Base-by-base conservation (phyloP, 2,329 filamentous ascomycete species). In the Fusarium phyllophilum region DNA sequence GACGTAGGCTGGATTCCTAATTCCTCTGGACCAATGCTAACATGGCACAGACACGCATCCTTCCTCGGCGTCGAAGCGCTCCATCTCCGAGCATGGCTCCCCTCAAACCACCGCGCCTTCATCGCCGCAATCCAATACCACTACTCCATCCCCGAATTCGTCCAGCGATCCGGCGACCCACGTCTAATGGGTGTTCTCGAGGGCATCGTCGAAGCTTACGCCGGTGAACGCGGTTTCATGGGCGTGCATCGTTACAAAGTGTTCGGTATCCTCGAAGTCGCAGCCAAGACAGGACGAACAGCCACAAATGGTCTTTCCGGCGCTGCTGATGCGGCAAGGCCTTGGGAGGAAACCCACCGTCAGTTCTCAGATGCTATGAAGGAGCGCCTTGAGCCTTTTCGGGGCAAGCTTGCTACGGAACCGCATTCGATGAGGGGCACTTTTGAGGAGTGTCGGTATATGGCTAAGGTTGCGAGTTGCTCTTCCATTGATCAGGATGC, bases 191-290 rank as follows among this genome's bases (percentile, higher is more conserved):
- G 87, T 7, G 86, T 89, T 1, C 68, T 89, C 2, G 87, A 89
- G 64, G 87, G 87, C 0, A 88, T 89, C 6, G 83, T 89, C 3
- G 87, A 89, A 73, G 86, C 87, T 0, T 89, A 89, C 69, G 85
- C 86, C 0, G 87, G 87, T 2, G 87, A 89, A 71, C 82, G 87
- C 26, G 87, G 87, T 1, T 89, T 89, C 75, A 88, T 89, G 87
- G 87, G 87, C 10, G 85, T 84, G 0, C 87, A 89, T 73, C 80
- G 87, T n/a, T 88, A 89, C 77, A 89, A 89, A 74, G 87, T 89
- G 9, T 89, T 88, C 70, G 87, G 87, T 3, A 86, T 89, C 34
- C 83, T 89, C 0, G 87, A 89, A 65, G 84, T 88, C 20, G 87
- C 87, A 3, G 85, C 83, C 45, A 89, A 89, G 77, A 87, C 85